A percentile compares a stretch with the other conserved stretches of the same genome.
phyloP scores from a whole-genome alignment of 1,139 yeast genomes.

The Geotrichum fermentans region DNA sequence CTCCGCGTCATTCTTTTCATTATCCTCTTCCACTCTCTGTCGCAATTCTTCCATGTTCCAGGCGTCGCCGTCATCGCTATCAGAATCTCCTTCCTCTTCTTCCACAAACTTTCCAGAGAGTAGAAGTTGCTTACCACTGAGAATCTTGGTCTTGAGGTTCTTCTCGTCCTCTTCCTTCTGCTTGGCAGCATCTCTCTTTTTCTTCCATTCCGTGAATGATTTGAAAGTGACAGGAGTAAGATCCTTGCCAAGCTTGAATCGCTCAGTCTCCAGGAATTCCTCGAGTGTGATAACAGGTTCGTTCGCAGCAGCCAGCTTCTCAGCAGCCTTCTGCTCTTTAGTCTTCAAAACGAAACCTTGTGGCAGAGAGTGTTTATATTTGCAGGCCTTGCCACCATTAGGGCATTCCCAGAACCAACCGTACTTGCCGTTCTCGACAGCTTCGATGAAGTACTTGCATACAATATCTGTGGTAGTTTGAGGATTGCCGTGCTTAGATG shows the following conservation, averaged over 20 bases:
- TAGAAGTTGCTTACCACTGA: slow-evolving; percentile 80
- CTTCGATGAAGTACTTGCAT: slow-evolving; percentile 91
- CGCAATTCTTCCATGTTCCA: slow-evolving; percentile 40
- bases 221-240: slow-evolving; percentile 86
- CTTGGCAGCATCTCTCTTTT: slow-evolving; percentile 57
- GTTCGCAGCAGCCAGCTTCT: slow-evolving; percentile 75
- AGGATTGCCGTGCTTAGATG: slow-evolving; percentile 91
- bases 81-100: slow-evolving; percentile 53
- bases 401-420: slow-evolving; percentile 99
- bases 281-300: slow-evolving; percentile 91
- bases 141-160: slow-evolving; percentile 41
- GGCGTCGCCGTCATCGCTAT: slow-evolving; percentile 52
- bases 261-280: slow-evolving; percentile 91
- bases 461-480: slow-evolving; percentile 92
- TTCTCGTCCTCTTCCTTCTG: slow-evolving; percentile 50
- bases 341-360: slow-evolving; percentile 96
- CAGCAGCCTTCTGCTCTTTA: slow-evolving; percentile 88
- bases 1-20: too few relatives aligned
- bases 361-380: slow-evolving; percentile 93
- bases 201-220: slow-evolving; percentile 82
- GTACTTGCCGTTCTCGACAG: slow-evolving; percentile 94
- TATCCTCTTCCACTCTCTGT: slow-evolving; percentile 29
- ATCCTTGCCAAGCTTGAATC: slow-evolving; percentile 72
- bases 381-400: slow-evolving; percentile 87
- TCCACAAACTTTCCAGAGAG: slow-evolving; percentile 55